phyloP scores from a whole-genome alignment of 345 rosid genomes.

The Hibiscus mutabilis region DNA sequence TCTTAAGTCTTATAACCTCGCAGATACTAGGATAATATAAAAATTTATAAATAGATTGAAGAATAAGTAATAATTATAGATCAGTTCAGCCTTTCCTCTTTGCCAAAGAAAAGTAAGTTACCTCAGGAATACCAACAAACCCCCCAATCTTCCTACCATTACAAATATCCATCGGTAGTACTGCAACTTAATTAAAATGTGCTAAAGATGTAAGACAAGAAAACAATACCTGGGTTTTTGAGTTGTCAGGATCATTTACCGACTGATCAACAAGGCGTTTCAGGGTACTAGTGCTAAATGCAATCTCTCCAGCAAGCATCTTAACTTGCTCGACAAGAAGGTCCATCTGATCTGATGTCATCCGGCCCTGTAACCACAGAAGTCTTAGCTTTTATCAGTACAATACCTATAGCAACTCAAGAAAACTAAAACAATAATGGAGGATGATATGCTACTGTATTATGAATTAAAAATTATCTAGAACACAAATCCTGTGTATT shows the following conservation, averaged over 20 bases:
- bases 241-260: constrained; percentile 70
- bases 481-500: background rate
- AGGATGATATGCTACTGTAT: background rate
- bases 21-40: background rate
- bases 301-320: constrained; percentile 98
- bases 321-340: constrained; percentile 97
- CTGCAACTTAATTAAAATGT: background rate
- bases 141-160: background rate
- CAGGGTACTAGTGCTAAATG: constrained; percentile 83
- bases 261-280: constrained; percentile 94
- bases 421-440: background rate
- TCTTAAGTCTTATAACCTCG: background rate
- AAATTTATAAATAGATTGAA: background rate
- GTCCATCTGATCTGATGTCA: constrained; percentile 89
- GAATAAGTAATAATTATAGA: background rate
- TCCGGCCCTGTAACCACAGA: constrained; percentile 42
- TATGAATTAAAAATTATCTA: background rate
- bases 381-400: background rate
- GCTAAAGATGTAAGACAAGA: background rate
- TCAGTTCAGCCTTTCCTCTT: background rate
- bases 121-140: background rate
- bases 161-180: background rate
- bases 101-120: background rate
- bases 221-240: constrained; percentile 59
- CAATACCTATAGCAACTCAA: background rate